Percentiles rank a stretch among this genome's conserved stretches.
These are phyloP conservation scores for Colletotrichum aenigma DNA, from an alignment of 2,329 filamentous ascomycete species.

Conservation along the genomic window DNA sequence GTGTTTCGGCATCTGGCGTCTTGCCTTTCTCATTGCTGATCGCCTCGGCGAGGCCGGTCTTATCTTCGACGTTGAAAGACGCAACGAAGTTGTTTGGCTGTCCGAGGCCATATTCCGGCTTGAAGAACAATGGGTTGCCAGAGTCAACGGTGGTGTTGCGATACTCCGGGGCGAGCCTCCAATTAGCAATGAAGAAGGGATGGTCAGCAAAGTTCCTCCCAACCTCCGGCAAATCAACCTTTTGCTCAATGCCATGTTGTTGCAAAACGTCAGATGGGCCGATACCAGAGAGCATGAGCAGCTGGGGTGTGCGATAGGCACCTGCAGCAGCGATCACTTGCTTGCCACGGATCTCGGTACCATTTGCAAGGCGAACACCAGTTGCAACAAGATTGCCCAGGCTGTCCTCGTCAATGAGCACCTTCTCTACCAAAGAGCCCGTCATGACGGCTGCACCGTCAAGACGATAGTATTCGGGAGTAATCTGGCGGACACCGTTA, in stretches of 20 bases:
- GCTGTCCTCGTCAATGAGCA: neutral
- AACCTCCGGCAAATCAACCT: constrained; percentile 50
- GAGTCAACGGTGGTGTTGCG: constrained; percentile 35
- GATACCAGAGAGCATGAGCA: constrained; percentile 59
- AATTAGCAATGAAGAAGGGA: constrained; percentile 45
- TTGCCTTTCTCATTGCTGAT: constrained; percentile 37
- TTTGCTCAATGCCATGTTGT: constrained; percentile 42
- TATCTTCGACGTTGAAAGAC: constrained; percentile 27
- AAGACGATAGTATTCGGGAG: constrained; percentile 26
- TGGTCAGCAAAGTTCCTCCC: constrained; percentile 54
- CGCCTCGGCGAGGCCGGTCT: constrained; percentile 31
- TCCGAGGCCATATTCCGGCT: constrained; percentile 39
- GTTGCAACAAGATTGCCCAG: constrained; percentile 21
- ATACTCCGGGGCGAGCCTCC: constrained; percentile 33
- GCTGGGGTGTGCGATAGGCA: constrained; percentile 54
- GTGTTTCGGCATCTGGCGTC: constrained; percentile 30
- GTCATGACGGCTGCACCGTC: constrained; percentile 28
- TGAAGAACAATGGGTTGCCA: constrained; percentile 34
- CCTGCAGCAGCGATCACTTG: constrained; percentile 49
- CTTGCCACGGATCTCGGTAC: constrained; percentile 24
- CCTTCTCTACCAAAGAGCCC: constrained; percentile 26
- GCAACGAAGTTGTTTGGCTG: constrained; percentile 42
- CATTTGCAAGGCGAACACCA: constrained; percentile 31
- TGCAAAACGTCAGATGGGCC: constrained; percentile 45
- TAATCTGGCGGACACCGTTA: constrained; percentile 26